Evolutionary conservation across 148 eudicot genomes (phyloP), one percentile per base, ranked within the genome.

Genomic region (Cornus florida): DNA sequence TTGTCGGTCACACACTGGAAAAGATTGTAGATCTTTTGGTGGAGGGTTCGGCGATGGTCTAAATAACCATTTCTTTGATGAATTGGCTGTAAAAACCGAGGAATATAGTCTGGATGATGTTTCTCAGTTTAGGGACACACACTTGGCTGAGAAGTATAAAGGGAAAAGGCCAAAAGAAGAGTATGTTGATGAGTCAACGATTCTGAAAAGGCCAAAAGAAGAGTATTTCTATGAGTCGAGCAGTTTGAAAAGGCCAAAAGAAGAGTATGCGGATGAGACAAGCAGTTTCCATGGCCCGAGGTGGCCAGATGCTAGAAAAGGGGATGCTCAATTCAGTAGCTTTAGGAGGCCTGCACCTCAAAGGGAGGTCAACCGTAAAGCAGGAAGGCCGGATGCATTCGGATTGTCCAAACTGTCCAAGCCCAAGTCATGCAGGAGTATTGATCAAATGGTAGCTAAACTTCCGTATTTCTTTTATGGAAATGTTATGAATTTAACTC

Each of bases 401-500:
- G 83, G 72, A 79, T 75, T 79, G 75, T 81, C 91, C 23, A 76
- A 70, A 60, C 73, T 77, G 24, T 24, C 84, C 53, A 88, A 69
- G 68, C 84, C 88, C 3, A 82, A 69, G 66, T 73, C 94, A 16
- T 78, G 86, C 71, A 86, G 79, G 78, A 84, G 85, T 77, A 87
- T 88, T 31, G 87, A 89, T 83, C 79, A 78, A 69, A 82, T 82
- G 87, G 90, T 82, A 43, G 84, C 87, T 48, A 82, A 88, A 73
- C 88, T 92, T 70, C 99, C 99, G 3, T 96, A 87, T 84, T 96
- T 96, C 87, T 82, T 96, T 13, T 96, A 96, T 43, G 99, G 98
- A 32, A 90, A 90, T 73, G 88, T 94, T 6, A 79, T 87, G 72
- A 92, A 83, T 78, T 77, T 94, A 79, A 84, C 93, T 7, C 82